These are phyloP conservation scores for Fusarium sp. DNA, from an alignment of 2,329 filamentous ascomycete species.

Conservation along the genomic window DNA sequence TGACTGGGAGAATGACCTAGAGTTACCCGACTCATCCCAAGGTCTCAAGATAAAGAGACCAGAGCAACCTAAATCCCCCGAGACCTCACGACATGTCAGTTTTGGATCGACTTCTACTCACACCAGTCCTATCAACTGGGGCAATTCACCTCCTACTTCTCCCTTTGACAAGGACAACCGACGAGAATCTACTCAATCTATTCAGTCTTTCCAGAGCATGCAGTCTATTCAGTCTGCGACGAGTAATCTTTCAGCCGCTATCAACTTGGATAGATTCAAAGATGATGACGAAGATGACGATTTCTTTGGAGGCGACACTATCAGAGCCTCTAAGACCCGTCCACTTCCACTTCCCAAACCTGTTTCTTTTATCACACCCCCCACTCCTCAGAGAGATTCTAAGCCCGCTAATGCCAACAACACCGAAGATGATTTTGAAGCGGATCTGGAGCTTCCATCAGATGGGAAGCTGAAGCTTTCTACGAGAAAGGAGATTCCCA, in stretches of 20 bases:
- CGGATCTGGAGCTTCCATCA: constrained; percentile 77
- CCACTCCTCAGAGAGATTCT: constrained; percentile 63
- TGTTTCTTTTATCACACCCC: constrained; percentile 66
- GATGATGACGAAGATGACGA: constrained; percentile 72
- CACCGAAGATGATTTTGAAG: constrained; percentile 75
- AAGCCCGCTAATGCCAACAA: constrained; percentile 44
- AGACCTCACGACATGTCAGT: constrained; percentile 75
- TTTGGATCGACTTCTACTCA: constrained; percentile 60
- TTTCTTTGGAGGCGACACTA: constrained; percentile 73
- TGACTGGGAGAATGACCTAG: constrained; percentile 85
- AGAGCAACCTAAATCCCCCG: constrained; percentile 72
- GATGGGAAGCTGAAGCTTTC: constrained; percentile 75
- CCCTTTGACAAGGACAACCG: constrained; percentile 46
- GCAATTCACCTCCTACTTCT: constrained; percentile 44
- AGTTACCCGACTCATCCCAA: constrained; percentile 70
- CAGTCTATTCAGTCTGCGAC: constrained; percentile 48
- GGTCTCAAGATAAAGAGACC: constrained; percentile 74
- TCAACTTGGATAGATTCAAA: constrained; percentile 73
- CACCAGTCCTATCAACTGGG: constrained; percentile 63
- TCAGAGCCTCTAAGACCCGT: constrained; percentile 73
- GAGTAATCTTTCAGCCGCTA: constrained; percentile 57
- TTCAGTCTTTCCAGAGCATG: constrained; percentile 28
- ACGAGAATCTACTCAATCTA: constrained; percentile 44
- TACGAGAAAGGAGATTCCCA: constrained; percentile 70
- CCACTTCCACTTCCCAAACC: constrained; percentile 60